Base-by-base conservation (phyloP, 768 basidiomycete genomes). In the Leucocoprinus leucothites region DNA sequence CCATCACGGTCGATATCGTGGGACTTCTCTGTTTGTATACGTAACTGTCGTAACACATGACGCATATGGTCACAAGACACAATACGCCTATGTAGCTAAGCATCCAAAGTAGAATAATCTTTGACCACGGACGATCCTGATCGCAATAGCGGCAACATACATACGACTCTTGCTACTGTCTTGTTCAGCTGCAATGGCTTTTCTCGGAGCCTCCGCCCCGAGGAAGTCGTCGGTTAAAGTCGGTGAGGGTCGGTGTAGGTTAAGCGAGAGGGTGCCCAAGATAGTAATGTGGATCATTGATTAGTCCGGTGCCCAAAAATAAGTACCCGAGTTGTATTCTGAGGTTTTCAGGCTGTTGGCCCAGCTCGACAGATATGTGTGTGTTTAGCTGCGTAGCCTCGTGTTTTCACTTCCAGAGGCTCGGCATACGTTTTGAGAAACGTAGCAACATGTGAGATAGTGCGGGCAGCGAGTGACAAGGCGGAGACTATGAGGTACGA, bases 351-450 rank as follows among this genome's bases (percentile, higher is more conserved):
- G 44, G 9, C 52, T 22, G n/a, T 13, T 38, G 16, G 38, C 38
- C 14, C 38, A 53, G 52, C 9, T 53, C n/a, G 44, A 53, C 43
- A 19, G 21, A 46, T 53, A 25, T n/a, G 44, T 53, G 11, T 13
- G 46, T 44, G 35, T 53, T 26, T 18, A 53, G 18, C 16, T 53
- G 21, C 21, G 44, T 53, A 53, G 52, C 52, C 52, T 46, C 52
- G 52, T 53, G 43, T 53, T 53, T 45, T 53, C 44, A 21, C 25
- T 43, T 25, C 52, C 14, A 40, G 44, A 11, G 26, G 16, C 9
- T n/a, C 16, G 9, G 4, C 11, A 3, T 16, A 21, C 31, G 2
- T 24, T 53, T 9, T 16, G 45, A 14, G 11, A 21, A n/a, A 22
- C 22, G 25, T 18, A 18, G 45, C 18, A 34, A 11, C 34, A 16